Base-by-base conservation (phyloP, 768 basidiomycete species). In the Psilocybe sp. region DNA sequence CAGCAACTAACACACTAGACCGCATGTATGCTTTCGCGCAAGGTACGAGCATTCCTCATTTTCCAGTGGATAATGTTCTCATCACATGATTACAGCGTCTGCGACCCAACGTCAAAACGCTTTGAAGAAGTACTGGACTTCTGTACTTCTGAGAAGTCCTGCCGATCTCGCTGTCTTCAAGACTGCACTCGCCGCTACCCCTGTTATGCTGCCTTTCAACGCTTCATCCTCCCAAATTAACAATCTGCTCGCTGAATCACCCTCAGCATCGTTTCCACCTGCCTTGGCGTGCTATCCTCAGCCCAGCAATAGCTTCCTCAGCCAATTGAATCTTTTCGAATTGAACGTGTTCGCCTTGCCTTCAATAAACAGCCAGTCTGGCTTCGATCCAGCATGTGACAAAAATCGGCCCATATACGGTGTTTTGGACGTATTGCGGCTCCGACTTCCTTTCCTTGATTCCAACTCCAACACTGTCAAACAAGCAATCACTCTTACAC, bases 201-300 rank as follows among this genome's bases (percentile, higher is more conserved):
- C 76, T 2, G 69, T 83, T 41, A 55, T 82, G 23, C 57, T 83
- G n/a, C 80, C 82, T 7, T 84, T 85, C 57, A 78, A 86, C 59
- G 78, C 77, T 16, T 74, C 73, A 10, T 63, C 68, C n/a, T 56
- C 51, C 5, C 47, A 69, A 8, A 60, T 82, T 31, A 60, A 68
- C 13, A 64, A 65, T 23, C 58, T 82, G 14, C 65, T 84, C 44
- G 65, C 68, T 4, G 66, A 66, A 50, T 71, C 77, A 12, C 53
- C 74, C 5, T 60, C 70, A 13, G 53, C 66, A 3, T 61, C 71
- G 11, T 85, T 85, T 57, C 83, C 85, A 8, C 78, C 81, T 10
- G 81, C 85, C 0, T 60, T 83, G 1, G 71, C 76, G 11, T 87
- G 85, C 59, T 84, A 80, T 59, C 83, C 85, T n/a, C 67, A 69